Conservation (phyloP, 305 asterid genomes). For the Fraxinus albicans region DNA sequence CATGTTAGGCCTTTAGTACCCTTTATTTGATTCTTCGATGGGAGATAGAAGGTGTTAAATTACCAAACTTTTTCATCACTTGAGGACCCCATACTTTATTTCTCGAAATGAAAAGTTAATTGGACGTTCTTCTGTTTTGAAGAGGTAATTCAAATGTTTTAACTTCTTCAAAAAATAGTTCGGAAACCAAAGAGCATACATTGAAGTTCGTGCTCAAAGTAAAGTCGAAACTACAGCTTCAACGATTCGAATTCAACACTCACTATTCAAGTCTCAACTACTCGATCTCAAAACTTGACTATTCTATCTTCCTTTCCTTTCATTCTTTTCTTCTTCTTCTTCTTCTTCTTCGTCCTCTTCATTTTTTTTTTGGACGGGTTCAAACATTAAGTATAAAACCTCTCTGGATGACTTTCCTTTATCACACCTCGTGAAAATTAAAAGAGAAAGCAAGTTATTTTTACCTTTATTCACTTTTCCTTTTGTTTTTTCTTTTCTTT, state of each 20-base stretch:
- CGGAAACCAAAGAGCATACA: background rate
- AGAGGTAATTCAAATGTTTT: background rate
- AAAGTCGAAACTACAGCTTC: background rate
- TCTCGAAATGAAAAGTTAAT: too few relatives aligned
- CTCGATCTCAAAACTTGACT: background rate
- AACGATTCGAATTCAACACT: background rate
- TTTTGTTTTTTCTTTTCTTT: constrained; percentile 26
- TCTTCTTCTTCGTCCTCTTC: background rate
- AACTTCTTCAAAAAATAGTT: background rate
- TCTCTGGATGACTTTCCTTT: constrained; percentile 10
- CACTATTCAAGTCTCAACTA: background rate
- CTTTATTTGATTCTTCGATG: background rate
- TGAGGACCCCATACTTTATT: background rate
- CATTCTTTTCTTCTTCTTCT: background rate
- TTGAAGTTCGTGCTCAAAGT: background rate
- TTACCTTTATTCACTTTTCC: constrained; percentile 36
- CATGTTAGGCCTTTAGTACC: background rate
- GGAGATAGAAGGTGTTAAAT: background rate
- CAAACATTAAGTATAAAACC: background rate
- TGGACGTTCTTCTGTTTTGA: background rate
- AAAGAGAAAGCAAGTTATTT: constrained; percentile 44
- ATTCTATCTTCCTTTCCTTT: background rate
- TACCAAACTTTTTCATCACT: background rate
- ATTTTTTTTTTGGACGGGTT: background rate
- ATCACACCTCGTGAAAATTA: constrained; percentile 36